phyloP scores from a whole-genome alignment of 148 eudicot species.

The Camellia sinensis region DNA sequence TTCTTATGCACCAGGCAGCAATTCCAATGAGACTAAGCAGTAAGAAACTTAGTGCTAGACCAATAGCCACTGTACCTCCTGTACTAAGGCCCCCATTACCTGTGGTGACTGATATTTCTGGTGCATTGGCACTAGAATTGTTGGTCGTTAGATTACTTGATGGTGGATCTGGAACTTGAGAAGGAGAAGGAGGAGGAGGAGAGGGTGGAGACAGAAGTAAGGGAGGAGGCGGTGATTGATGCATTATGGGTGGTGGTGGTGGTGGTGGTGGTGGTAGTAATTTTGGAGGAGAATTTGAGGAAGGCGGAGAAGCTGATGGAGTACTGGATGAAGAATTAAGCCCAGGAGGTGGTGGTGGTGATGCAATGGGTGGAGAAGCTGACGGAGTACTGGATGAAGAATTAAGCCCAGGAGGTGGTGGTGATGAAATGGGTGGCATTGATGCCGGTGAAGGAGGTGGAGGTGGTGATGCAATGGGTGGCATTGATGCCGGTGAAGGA shows the following conservation, averaged over 20 bases:
- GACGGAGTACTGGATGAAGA: conserved; percentile 29
- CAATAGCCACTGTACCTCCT: conserved; percentile 46
- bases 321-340: conserved; percentile 21
- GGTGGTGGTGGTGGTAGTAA: conserved; percentile 2
- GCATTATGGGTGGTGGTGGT: neutral
- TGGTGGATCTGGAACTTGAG: conserved; percentile 19
- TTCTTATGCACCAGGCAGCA: conserved; percentile 36
- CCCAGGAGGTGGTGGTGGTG: conserved; percentile 20
- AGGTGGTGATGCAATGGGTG: conserved; percentile 22
- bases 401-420: conserved; percentile 16
- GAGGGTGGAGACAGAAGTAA: conserved; percentile 25
- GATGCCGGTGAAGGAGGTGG: too few relatives aligned
- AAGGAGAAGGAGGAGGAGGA: conserved; percentile 25
- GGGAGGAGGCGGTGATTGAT: conserved; percentile 31
- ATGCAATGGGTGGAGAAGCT: conserved; percentile 20
- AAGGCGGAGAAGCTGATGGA: conserved; percentile 30
- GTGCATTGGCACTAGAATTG: conserved; percentile 13
- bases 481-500: conserved; percentile 32
- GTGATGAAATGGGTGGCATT: too few relatives aligned
- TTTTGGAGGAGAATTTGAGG: conserved; percentile 11
- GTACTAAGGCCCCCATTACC: conserved; percentile 45
- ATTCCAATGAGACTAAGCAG: conserved; percentile 49
- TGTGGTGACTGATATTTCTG: conserved; percentile 13
- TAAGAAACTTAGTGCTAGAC: conserved; percentile 35
- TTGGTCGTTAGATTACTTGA: conserved; percentile 17